Evolutionary conservation across 78 protist genomes (phyloP), one percentile per base, ranked within the genome.

Genomic region (Dictyostelium brefeldianum): DNA sequence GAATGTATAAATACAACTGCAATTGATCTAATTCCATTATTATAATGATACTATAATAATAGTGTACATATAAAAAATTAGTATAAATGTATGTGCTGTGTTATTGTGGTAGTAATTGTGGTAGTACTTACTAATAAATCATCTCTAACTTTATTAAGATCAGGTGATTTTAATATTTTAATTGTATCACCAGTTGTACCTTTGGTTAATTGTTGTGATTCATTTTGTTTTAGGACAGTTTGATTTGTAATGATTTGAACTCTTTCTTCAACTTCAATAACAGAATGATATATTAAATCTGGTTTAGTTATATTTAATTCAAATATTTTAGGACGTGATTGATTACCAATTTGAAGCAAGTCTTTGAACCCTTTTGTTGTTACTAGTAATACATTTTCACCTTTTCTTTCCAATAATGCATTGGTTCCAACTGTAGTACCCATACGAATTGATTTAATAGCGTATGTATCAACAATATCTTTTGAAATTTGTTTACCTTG

Each of bases 401-500:
- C 99, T 31, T 98, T 89, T 25, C 99, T 62, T 73, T 98, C 99
- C 15, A 98, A 91, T 50, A 98, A 94, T 1, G 99, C 99, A 87
- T 98, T 98, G 36, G 99, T 98, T 17, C 99, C 99, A 12, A 98
- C 99, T 0, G 99, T 98, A 22, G 99, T 98, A 47, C 99, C 99
- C 99, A 98, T 98, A 29, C 92, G 48, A 64, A 85, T 85, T 77
- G 92, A 85, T 64, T 85, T 85, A 46, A 98, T 96, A 27, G 53
- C 65, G 8, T 53, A 17, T 5, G 95, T 95, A 67, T 96, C 93
- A 25, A 96, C 92, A 77, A 15, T 54, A 15, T 70, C 77, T 59
- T 77, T 85, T 17, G 29, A 11, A 5, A 85, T 85, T 5, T 67
- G 29, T 48, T 47, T 51, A 7, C 54, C 17, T 18, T 74, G 57